phyloP scores from a whole-genome alignment of 345 rosid species.

The Excoecaria agallocha region DNA sequence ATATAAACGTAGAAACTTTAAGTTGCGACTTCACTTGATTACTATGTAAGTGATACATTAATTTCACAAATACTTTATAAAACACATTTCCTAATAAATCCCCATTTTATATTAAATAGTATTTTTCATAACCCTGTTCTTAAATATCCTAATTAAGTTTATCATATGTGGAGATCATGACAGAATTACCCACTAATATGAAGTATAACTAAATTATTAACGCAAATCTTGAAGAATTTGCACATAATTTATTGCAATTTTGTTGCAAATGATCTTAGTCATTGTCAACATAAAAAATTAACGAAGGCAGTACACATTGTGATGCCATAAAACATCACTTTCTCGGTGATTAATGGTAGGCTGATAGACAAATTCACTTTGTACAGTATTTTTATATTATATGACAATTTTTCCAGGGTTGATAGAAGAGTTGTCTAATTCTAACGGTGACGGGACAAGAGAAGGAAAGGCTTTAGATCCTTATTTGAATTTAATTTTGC shows the following conservation, averaged over 20 bases:
- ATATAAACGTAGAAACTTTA: too few relatives aligned
- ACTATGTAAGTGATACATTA: too few relatives aligned
- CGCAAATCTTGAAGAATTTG: not conserved
- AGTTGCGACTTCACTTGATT: too few relatives aligned
- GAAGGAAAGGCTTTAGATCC: not conserved
- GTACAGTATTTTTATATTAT: not conserved
- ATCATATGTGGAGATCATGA: too few relatives aligned
- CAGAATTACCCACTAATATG: too few relatives aligned
- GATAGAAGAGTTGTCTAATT: not conserved
- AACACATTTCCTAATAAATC: too few relatives aligned
- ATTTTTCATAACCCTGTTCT: too few relatives aligned
- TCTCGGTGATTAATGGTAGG: not conserved
- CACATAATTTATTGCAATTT: not conserved
- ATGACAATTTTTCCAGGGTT: not conserved
- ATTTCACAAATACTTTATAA: too few relatives aligned
- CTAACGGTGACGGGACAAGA: conserved; percentile 25
- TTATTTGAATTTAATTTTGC: not conserved
- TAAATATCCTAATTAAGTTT: too few relatives aligned
- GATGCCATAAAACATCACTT: not conserved
- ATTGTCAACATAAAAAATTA: not conserved
- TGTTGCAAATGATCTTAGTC: not conserved
- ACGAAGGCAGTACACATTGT: not conserved
- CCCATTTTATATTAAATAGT: too few relatives aligned
- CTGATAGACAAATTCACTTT: not conserved
- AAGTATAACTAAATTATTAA: too few relatives aligned